These are phyloP conservation scores for Neurospora africana DNA, from an alignment of 495 filamentous ascomycete species.

Conservation along the genomic window DNA sequence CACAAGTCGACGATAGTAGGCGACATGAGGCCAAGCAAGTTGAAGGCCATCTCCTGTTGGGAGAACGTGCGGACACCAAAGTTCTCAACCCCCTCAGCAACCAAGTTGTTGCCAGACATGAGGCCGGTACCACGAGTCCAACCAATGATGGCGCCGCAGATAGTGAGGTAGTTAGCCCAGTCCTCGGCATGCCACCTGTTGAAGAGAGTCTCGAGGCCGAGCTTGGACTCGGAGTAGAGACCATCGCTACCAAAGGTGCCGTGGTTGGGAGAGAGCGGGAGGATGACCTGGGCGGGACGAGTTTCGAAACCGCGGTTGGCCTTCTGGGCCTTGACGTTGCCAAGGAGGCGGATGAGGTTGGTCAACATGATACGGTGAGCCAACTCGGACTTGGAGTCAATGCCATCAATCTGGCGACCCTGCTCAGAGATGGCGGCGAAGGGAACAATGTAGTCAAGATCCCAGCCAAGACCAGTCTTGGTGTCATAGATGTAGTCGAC, in stretches of 20 bases:
- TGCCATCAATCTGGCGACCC: conserved; percentile 91
- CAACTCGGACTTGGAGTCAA: conserved; percentile 96
- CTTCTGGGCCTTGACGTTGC: conserved; percentile 85
- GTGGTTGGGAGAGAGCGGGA: conserved; percentile 95
- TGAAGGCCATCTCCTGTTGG: conserved; percentile 99
- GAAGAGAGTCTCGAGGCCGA: conserved; percentile 94
- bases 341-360: conserved; percentile 84
- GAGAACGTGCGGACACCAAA: conserved; percentile 97
- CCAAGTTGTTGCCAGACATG: conserved; percentile 97
- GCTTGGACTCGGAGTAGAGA: conserved; percentile 96
- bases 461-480: conserved; percentile 97
- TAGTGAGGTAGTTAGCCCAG: conserved; percentile 96
- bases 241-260: conserved; percentile 97
- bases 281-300: conserved; percentile 88
- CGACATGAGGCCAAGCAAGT: conserved; percentile 91
- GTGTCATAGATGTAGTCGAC: conserved; percentile 91
- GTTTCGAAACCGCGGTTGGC: conserved; percentile 79
- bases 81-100: conserved; percentile 91
- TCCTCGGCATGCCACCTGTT: conserved; percentile 97
- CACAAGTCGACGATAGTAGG: conserved; percentile 90
- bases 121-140: conserved; percentile 98
- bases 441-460: conserved; percentile 90
- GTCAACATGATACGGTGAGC: conserved; percentile 99
- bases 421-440: conserved; percentile 98
- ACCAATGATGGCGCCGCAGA: conserved; percentile 96